These are phyloP conservation scores for Saccharomyces uvarum DNA, from an alignment of 1,139 yeast species.

Conservation along the genomic window DNA sequence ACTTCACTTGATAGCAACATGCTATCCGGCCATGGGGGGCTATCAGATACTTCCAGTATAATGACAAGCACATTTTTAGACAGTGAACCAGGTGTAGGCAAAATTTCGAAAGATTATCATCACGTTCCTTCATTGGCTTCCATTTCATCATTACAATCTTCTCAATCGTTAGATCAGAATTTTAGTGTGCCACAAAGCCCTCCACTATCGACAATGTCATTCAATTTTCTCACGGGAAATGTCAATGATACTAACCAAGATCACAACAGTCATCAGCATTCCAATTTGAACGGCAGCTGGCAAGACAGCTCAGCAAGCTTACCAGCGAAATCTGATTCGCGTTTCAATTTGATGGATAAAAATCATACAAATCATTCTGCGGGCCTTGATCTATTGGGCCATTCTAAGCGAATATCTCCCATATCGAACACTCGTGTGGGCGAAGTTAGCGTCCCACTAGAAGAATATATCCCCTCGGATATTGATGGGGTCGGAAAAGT, in stretches of 20 bases:
- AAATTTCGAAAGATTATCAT: conserved; percentile 27
- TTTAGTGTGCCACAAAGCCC: conserved; percentile 26
- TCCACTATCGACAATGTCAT: conserved; percentile 12
- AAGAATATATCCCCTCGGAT: conserved; percentile 36
- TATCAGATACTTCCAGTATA: conserved; percentile 11
- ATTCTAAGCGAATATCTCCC: conserved; percentile 26
- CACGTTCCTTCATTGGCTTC: conserved; percentile 27
- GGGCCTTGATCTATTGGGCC: conserved; percentile 28
- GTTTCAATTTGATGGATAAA: conserved; percentile 10
- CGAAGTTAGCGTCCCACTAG: conserved; percentile 40
- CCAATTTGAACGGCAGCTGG: background rate
- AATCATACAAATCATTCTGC: conserved; percentile 16
- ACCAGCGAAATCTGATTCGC: conserved; percentile 22
- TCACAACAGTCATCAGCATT: conserved; percentile 3
- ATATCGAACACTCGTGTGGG: conserved; percentile 35
- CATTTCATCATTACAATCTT: conserved; percentile 27
- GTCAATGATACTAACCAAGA: background rate
- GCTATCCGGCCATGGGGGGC: conserved; percentile 7
- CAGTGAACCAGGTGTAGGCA: conserved; percentile 15
- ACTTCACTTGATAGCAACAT: conserved; percentile 15
- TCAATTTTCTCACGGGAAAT: conserved; percentile 6
- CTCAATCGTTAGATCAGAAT: conserved; percentile 28
- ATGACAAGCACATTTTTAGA: conserved; percentile 12
- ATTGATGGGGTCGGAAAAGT: conserved; percentile 30
- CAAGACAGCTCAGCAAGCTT: background rate